phyloP scores from a whole-genome alignment of 2,329 filamentous ascomycete species.

The Scedosporium boydii region DNA sequence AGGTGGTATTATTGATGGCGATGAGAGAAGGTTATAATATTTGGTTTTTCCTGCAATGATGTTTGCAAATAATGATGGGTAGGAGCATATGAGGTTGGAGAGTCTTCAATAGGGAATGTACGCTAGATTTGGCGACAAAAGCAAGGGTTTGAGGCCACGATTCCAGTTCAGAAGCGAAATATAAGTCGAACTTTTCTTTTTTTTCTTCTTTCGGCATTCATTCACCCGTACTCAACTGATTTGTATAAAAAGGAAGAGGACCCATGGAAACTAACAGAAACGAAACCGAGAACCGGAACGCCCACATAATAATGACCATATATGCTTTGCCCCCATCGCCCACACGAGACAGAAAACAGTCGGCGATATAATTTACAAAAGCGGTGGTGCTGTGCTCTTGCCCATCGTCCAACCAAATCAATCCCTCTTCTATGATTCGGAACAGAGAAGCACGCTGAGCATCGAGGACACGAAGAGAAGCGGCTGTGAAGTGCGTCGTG shows the following conservation, averaged over 20 bases:
- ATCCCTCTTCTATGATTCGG: background rate
- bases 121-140: background rate
- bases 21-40: background rate
- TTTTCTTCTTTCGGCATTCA: too few relatives aligned
- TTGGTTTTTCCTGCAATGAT: background rate
- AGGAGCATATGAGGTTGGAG: background rate
- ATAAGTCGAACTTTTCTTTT: background rate
- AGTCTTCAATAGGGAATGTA: background rate
- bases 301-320: background rate
- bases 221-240: background rate
- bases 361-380: constrained; percentile 10
- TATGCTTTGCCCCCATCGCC: background rate
- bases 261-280: background rate
- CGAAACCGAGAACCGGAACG: constrained; percentile 2
- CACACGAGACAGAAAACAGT: background rate
- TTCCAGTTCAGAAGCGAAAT: background rate
- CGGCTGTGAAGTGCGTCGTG: background rate
- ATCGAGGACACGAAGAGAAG: background rate
- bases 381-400: constrained; percentile 7
- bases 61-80: too few relatives aligned
- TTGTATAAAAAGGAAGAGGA: background rate
- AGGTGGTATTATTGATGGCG: background rate
- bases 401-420: background rate
- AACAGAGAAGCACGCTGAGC: background rate
- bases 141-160: background rate